Base-by-base conservation (phyloP, 148 eudicot species). In the Euryodendron excelsum region DNA sequence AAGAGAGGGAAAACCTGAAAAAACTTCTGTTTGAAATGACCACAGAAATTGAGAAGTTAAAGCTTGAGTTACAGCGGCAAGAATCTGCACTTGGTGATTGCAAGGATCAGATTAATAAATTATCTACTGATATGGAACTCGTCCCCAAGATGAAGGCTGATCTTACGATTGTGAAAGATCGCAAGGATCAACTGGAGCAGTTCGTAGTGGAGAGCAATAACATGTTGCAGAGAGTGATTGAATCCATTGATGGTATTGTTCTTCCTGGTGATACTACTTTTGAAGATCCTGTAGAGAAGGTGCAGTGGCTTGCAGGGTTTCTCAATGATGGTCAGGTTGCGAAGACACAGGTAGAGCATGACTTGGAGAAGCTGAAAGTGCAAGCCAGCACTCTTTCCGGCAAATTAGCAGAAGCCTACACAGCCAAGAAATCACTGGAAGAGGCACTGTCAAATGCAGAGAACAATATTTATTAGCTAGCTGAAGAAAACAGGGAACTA, bases 1-100 rank as follows among this genome's bases (percentile, higher is more conserved):
- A 94, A 83, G 98, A 94, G 63, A 81, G 95, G 76, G 98, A 94
- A 83, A 90, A 87, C 75, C 70, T 91, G 86, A 94, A 89, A 84
- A 87, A 86, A 77, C 85, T 76, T 73, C 74, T 92, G 73, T 90
- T 85, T 73, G 98, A 88, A 82, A 88, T 88, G 86, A 86, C 80
- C 79, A 77, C 93, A 60, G 90, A 92, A 87, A 90, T 91, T 61
- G 94, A 92, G 79, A 89, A 76, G 68, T 77, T 94, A 82, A 89
- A 85, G 82, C 52, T 81, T 50, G 92, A 91, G 74, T 63, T 87
- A 77, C 85, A 86, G 88, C 87, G 85, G 65, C 85, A 74, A 80
- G 85, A 81, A 71, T 80, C 88, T 63, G 64, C 79, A 39, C 78
- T 84, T 53, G 75, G 69, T 74, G 86, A 88, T 64, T 84, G 71